These are phyloP conservation scores for Ogataea trehalophila DNA, from an alignment of 805 yeast genomes.

Conservation along the genomic window DNA sequence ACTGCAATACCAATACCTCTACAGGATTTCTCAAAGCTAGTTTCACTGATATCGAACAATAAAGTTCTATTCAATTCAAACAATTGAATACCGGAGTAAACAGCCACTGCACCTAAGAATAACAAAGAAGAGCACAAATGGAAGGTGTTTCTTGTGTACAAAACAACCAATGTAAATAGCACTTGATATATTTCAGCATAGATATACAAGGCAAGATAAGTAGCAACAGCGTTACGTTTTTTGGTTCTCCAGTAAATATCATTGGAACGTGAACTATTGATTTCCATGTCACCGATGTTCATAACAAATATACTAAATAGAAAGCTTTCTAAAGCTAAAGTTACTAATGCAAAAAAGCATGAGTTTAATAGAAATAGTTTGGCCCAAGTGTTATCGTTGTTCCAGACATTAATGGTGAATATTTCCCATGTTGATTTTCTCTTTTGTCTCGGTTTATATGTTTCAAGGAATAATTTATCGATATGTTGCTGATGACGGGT, in stretches of 20 bases:
- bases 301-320: conserved; percentile 35
- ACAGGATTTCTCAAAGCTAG: conserved; percentile 30
- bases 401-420: conserved; percentile 11
- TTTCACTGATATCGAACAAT: conserved; percentile 2
- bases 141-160: conserved; percentile 33
- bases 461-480: conserved; percentile 3
- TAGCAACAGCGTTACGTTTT: conserved; percentile 21
- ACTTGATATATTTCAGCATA: conserved; percentile 41
- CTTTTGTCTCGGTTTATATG: conserved; percentile 6
- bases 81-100: conserved; percentile 42
- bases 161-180: conserved; percentile 31
- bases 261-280: conserved; percentile 2
- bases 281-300: conserved; percentile 21
- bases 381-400: conserved; percentile 12
- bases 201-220: conserved; percentile 39
- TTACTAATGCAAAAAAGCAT: conserved; percentile 30
- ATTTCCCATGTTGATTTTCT: not conserved
- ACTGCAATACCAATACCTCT: conserved; percentile 36
- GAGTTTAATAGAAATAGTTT: conserved; percentile 29
- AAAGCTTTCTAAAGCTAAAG: conserved; percentile 34
- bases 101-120: conserved; percentile 38
- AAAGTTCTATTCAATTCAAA: conserved; percentile 30
- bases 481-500: not conserved
- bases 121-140: conserved; percentile 27
- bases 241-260: conserved; percentile 23